These are phyloP conservation scores for Pseudoperonospora humuli DNA, from an alignment of 352 stramenopile species.

Conservation along the genomic window DNA sequence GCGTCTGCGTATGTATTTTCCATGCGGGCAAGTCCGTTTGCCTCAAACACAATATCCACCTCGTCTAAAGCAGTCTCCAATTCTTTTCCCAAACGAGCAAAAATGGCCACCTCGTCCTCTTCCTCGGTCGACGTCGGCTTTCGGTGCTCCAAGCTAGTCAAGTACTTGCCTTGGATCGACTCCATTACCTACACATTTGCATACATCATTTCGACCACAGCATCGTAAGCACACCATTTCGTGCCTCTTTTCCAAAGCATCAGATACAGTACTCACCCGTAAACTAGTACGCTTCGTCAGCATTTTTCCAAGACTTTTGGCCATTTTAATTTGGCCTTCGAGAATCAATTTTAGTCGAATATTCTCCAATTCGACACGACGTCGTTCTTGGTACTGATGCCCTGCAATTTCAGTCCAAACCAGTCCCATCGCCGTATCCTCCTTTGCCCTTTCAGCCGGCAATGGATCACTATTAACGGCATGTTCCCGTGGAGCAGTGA, in stretches of 20 bases:
- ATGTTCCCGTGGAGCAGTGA: slow-evolving; percentile 17
- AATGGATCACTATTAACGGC: slow-evolving; percentile 6
- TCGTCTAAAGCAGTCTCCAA: slow-evolving; percentile 34
- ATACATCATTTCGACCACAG: slow-evolving; percentile 14
- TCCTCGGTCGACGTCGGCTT: slow-evolving; percentile 30
- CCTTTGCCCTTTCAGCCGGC: slow-evolving; percentile 18
- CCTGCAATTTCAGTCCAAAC: slow-evolving; percentile 50
- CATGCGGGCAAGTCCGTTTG: slow-evolving; percentile 39
- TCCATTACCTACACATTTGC: slow-evolving; percentile 32
- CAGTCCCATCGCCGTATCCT: slow-evolving; percentile 28
- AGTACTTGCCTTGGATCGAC: slow-evolving; percentile 38
- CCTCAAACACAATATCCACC: slow-evolving; percentile 42
- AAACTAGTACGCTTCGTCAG: slow-evolving; percentile 44
- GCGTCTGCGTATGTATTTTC: slow-evolving; percentile 42
- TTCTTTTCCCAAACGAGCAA: slow-evolving; percentile 35
- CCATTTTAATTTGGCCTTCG: slow-evolving; percentile 45
- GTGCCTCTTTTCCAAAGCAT: not conserved
- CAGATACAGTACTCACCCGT: slow-evolving; percentile 15
- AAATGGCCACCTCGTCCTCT: slow-evolving; percentile 41
- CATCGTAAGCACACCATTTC: slow-evolving; percentile 16
- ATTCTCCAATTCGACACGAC: slow-evolving; percentile 46
- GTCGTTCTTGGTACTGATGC: slow-evolving; percentile 41
- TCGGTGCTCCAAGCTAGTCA: slow-evolving; percentile 32
- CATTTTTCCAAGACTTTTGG: slow-evolving; percentile 44
- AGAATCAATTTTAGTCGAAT: slow-evolving; percentile 44